Base-by-base conservation (phyloP, 1,139 yeast genomes). In the Candida labiduridarum region DNA sequence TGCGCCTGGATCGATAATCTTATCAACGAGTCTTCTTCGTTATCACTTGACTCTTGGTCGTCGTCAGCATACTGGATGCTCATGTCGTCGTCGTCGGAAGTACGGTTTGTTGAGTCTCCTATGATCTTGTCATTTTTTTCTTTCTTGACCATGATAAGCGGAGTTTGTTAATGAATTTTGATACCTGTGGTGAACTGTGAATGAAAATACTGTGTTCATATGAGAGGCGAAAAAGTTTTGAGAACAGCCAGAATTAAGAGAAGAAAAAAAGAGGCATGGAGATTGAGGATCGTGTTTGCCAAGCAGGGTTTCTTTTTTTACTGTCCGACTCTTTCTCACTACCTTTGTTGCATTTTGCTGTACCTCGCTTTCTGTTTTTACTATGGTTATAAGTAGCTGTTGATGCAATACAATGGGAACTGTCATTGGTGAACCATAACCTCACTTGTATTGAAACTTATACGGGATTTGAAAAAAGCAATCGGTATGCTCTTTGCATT, bases 1-100 rank as follows among this genome's bases (percentile, higher is more conserved):
- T 49, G 57, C 9, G 63, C 60, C 46, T 61, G 65, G 34, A 59
- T 62, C 11, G 69, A 63, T 42, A 66, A 52, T 46, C 67, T 47
- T 43, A 55, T 52, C 41, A 66, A 57, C 10, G 64, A 57, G 9
- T 62, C 63, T 16, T 65, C 65, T n/a, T 50, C 55, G 27, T 50
- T 41, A 29, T 38, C 48, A 30, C 46, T 40, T 34, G 46, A 29
- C 14, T 45, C 41, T 10, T 49, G 48, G 12, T 47, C 48, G 22
- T 44, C 46, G 15, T 44, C 46, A 12, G 30, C 39, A 27, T 35
- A 42, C 41, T 44, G 50, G 11, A 44, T 44, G 44, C 44, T 40
- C 41, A 47, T 40, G 38, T 44, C 36, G 19, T 45, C 50, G 16
- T 45, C 50, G 15, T 40, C 41, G 29, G 46, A 38, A 29, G 6